A percentile compares a stretch with the other conserved stretches of the same genome.
Evolutionary conservation across 2,329 filamentous ascomycete genomes (phyloP).

Genomic region (Diplodia sapinea): DNA sequence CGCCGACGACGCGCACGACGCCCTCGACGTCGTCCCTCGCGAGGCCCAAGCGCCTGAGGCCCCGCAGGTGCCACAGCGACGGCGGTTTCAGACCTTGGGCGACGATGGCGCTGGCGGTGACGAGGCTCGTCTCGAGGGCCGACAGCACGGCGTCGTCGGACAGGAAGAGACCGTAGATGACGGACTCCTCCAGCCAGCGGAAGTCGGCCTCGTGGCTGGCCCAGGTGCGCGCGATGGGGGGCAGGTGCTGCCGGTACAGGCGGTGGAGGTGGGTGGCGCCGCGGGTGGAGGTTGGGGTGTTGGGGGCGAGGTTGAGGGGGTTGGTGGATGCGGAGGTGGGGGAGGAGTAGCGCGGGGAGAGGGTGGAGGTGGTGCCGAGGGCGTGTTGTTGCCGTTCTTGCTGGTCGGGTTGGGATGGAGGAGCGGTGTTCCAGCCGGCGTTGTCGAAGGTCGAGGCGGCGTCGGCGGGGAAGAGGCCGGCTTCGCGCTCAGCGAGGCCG

Average conservation of each 20-base stretch:
- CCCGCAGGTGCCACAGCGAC: slow-evolving; percentile 63
- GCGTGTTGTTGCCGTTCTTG: not conserved
- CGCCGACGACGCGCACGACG: slow-evolving; percentile 49
- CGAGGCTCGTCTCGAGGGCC: slow-evolving; percentile 61
- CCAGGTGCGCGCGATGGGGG: slow-evolving; percentile 15
- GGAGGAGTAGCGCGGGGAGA: slow-evolving; percentile 8
- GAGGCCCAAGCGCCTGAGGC: slow-evolving; percentile 57
- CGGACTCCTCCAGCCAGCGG: slow-evolving; percentile 58
- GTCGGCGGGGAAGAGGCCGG: slow-evolving; percentile 13
- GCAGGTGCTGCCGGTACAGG: slow-evolving; percentile 10
- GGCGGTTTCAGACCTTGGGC: slow-evolving; percentile 61
- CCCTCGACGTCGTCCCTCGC: slow-evolving; percentile 52
- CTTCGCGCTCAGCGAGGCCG: slow-evolving; percentile 11
- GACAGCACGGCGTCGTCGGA: slow-evolving; percentile 62
- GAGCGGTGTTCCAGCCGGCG: too few species aligned
- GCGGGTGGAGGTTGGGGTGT: not conserved
- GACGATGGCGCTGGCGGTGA: slow-evolving; percentile 62
- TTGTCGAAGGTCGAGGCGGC: not conserved
- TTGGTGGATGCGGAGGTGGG: not conserved
- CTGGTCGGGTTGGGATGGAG: not conserved
- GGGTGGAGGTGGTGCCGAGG: not conserved
- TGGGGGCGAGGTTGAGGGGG: not conserved
- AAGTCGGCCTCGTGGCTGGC: slow-evolving; percentile 23
- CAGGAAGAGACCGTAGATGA: slow-evolving; percentile 65
- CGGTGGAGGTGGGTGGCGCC: slow-evolving; percentile 8